phyloP scores from a whole-genome alignment of 2,329 filamentous ascomycete species.

The Colletotrichum trifolii region DNA sequence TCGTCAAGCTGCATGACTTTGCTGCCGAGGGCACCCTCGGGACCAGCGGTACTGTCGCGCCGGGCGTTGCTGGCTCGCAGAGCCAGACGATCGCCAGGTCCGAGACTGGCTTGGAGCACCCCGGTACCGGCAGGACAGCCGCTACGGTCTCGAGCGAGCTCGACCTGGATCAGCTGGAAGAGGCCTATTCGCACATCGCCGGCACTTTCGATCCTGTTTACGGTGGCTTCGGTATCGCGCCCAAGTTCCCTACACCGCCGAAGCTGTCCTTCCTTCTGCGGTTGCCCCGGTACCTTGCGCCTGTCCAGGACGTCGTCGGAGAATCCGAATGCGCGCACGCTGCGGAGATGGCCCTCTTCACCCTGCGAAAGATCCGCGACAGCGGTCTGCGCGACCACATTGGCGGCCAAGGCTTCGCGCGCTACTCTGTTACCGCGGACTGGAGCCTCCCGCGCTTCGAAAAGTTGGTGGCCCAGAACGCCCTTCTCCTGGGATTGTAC shows the following conservation, averaged over 20 bases:
- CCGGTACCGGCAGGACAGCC: conserved; percentile 19
- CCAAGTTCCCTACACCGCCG: conserved; percentile 90
- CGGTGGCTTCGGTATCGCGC: conserved; percentile 83
- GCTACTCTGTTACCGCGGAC: conserved; percentile 90
- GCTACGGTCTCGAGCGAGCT: conserved; percentile 70
- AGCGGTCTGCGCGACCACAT: conserved; percentile 68
- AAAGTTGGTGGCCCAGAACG: conserved; percentile 95
- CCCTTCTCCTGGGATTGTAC: conserved; percentile 84
- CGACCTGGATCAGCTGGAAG: conserved; percentile 91
- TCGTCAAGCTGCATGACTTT: conserved; percentile 84
- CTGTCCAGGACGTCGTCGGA: conserved; percentile 89
- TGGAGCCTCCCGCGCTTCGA: conserved; percentile 98
- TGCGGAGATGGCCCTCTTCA: conserved; percentile 82
- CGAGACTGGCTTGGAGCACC: conserved; percentile 41
- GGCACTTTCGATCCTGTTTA: conserved; percentile 82
- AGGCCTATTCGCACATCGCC: conserved; percentile 84
- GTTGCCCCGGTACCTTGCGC: conserved; percentile 75
- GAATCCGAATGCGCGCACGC: conserved; percentile 79
- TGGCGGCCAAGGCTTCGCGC: conserved; percentile 64
- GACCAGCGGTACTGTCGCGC: conserved; percentile 46
- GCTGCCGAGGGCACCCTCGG: conserved; percentile 85
- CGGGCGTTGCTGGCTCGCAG: conserved; percentile 35
- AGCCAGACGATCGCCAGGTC: conserved; percentile 28
- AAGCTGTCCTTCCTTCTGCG: conserved; percentile 87
- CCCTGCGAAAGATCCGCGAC: conserved; percentile 77